Percentiles rank a stretch among this genome's conserved stretches.
Conservation (phyloP, 768 basidiomycete species). For the Lactarius psammicola region DNA sequence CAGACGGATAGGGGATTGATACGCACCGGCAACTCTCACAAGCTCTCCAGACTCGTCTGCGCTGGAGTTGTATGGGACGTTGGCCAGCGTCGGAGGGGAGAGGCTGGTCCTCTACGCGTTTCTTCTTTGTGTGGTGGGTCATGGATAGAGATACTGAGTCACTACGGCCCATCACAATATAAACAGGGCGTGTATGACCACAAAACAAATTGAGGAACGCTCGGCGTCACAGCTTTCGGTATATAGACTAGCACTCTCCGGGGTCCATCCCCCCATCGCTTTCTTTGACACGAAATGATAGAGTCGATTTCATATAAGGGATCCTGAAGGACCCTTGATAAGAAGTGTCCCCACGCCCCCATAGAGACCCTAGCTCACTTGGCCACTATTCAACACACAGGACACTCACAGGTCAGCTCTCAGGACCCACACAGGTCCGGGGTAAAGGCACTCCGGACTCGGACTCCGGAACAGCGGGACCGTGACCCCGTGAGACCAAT, state of each 20-base stretch:
- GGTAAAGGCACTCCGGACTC: not conserved
- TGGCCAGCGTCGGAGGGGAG: slow-evolving; percentile 52
- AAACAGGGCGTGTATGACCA: slow-evolving; percentile 10
- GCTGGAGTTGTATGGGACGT: slow-evolving; percentile 76
- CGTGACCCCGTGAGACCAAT: slow-evolving; percentile 7
- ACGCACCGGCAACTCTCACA: slow-evolving; percentile 85
- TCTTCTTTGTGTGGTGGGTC: slow-evolving; percentile 71
- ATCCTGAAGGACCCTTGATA: not conserved
- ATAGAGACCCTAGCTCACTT: not conserved
- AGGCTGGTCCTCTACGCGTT: slow-evolving; percentile 59
- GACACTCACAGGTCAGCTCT: too few relatives aligned
- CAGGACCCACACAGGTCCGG: too few relatives aligned
- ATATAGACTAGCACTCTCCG: not conserved
- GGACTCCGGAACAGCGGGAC: not conserved
- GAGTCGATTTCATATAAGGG: not conserved
- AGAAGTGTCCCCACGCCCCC: not conserved
- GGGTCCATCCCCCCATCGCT: slow-evolving; percentile 4
- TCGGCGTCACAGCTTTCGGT: not conserved
- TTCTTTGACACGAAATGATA: not conserved
- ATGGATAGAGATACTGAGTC: slow-evolving; percentile 34
- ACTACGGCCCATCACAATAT: slow-evolving; percentile 24
- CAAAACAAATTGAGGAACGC: slow-evolving; percentile 13
- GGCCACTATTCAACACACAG: not conserved
- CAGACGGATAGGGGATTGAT: slow-evolving; percentile 26
- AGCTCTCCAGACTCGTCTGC: slow-evolving; percentile 81